phyloP scores from a whole-genome alignment of 1,284 basidiomycete species.

The Trametes versicolor region DNA sequence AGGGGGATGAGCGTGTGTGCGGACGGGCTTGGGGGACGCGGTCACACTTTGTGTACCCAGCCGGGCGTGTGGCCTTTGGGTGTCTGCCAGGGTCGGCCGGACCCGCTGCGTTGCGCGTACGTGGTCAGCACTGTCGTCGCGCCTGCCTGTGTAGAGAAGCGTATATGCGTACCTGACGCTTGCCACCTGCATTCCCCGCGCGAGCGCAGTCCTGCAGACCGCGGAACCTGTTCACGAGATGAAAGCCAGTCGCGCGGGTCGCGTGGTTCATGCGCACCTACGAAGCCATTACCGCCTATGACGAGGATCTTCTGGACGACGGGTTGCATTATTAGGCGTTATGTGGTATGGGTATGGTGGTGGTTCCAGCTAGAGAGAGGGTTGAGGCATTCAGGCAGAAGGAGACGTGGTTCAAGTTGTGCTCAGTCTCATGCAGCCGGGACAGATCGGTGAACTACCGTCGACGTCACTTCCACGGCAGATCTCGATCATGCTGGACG shows the following conservation, averaged over 20 bases:
- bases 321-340: constrained; percentile 35
- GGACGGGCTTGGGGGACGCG: constrained; percentile 24
- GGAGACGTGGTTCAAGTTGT: not conserved
- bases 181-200: constrained; percentile 86
- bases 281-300: constrained; percentile 95
- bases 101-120: constrained; percentile 66
- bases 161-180: constrained; percentile 79
- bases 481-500: constrained; percentile 24
- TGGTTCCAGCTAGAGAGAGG: not conserved
- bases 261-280: constrained; percentile 62
- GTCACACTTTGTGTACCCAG: constrained; percentile 79
- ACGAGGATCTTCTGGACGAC: constrained; percentile 78
- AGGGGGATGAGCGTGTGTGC: constrained; percentile 12
- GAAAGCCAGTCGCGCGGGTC: not conserved
- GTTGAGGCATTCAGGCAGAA: not conserved
- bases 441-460: constrained; percentile 12
- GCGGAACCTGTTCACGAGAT: constrained; percentile 76
- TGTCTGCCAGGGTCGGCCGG: constrained; percentile 86
- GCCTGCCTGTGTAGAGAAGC: constrained; percentile 3
- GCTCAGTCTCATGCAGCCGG: not conserved
- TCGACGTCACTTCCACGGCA: constrained; percentile 26
- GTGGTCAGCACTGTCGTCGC: constrained; percentile 1
- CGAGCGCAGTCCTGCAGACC: constrained; percentile 87
- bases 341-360: not conserved
- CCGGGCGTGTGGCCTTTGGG: constrained; percentile 90